Evolutionary conservation across 1,284 basidiomycete genomes (phyloP).

Genomic region (Limonomyces culmigenus): DNA sequence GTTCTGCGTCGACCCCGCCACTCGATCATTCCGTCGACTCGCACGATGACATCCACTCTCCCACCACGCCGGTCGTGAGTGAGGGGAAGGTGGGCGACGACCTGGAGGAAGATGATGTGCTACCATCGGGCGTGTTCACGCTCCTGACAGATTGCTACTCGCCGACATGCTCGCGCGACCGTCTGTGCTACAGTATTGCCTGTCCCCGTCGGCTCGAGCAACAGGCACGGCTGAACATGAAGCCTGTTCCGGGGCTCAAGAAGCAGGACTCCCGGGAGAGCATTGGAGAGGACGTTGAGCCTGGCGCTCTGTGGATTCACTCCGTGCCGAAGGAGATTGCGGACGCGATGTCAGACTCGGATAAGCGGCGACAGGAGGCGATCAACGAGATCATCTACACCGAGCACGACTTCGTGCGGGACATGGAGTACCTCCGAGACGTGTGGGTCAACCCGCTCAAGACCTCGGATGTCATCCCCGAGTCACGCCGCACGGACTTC

Average conservation of each 20-base stretch:
- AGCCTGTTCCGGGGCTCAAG: slow-evolving; percentile 78
- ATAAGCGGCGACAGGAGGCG: slow-evolving; percentile 95
- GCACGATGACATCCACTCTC: slow-evolving; percentile 19
- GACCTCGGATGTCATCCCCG: slow-evolving; percentile 64
- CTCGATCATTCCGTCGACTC: not conserved
- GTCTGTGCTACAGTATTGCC: slow-evolving; percentile 91
- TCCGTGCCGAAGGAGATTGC: slow-evolving; percentile 90
- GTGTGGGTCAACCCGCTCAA: slow-evolving; percentile 89
- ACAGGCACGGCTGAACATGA: slow-evolving; percentile 84
- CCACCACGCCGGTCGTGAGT: slow-evolving; percentile 11
- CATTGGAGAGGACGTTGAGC: slow-evolving; percentile 66
- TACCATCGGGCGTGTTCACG: slow-evolving; percentile 94
- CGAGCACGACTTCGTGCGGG: slow-evolving; percentile 92
- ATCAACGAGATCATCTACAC: slow-evolving; percentile 99
- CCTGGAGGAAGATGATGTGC: slow-evolving; percentile 35
- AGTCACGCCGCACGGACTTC: slow-evolving; percentile 70
- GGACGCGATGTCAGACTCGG: slow-evolving; percentile 80
- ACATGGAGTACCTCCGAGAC: slow-evolving; percentile 96
- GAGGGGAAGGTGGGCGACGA: slow-evolving; percentile 16
- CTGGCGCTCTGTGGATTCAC: slow-evolving; percentile 93
- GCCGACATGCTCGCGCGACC: slow-evolving; percentile 88
- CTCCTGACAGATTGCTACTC: slow-evolving; percentile 96
- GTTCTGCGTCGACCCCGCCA: slow-evolving; percentile 1
- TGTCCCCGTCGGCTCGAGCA: slow-evolving; percentile 92
- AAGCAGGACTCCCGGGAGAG: slow-evolving; percentile 73